These are phyloP conservation scores for Larix kaempferi DNA, from an alignment of 75 land plant species.

Conservation along the genomic window DNA sequence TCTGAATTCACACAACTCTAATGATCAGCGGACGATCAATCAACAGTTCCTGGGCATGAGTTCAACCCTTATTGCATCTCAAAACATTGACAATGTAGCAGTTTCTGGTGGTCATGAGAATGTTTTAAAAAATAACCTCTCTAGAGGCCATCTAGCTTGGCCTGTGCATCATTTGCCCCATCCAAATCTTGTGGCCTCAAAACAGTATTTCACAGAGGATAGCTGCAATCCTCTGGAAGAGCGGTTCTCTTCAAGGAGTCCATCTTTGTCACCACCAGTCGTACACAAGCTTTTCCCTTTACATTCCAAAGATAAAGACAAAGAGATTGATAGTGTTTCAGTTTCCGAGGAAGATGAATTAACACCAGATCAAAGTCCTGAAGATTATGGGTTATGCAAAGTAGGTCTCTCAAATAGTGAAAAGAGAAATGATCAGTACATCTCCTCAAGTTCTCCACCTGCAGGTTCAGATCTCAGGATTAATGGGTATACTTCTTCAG, in stretches of 20 bases:
- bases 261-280: slow-evolving; percentile 48
- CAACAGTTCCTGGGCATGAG: neutral
- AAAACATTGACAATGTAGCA: slow-evolving; percentile 22
- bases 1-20: neutral
- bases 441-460: neutral
- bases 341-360: slow-evolving; percentile 12
- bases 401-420: slow-evolving; percentile 29
- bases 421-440: slow-evolving; percentile 19
- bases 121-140: slow-evolving; percentile 22
- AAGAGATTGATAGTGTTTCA: slow-evolving; percentile 22
- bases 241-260: slow-evolving; percentile 34
- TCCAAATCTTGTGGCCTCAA: slow-evolving; percentile 26
- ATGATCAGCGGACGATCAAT: neutral
- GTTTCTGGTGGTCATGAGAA: slow-evolving; percentile 17
- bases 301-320: slow-evolving; percentile 24
- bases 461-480: slow-evolving; percentile 11
- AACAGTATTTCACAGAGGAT: slow-evolving; percentile 46
- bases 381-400: slow-evolving; percentile 17
- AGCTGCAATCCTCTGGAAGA: slow-evolving; percentile 54
- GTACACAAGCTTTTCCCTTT: slow-evolving; percentile 51
- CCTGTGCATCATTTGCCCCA: slow-evolving; percentile 44
- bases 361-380: slow-evolving; percentile 17
- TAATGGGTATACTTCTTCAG: slow-evolving; percentile 53
- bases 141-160: slow-evolving; percentile 12
- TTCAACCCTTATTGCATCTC: slow-evolving; percentile 1